These are phyloP conservation scores for Penicillium griseofulvum DNA, from an alignment of 2,329 filamentous ascomycete genomes.

Conservation along the genomic window DNA sequence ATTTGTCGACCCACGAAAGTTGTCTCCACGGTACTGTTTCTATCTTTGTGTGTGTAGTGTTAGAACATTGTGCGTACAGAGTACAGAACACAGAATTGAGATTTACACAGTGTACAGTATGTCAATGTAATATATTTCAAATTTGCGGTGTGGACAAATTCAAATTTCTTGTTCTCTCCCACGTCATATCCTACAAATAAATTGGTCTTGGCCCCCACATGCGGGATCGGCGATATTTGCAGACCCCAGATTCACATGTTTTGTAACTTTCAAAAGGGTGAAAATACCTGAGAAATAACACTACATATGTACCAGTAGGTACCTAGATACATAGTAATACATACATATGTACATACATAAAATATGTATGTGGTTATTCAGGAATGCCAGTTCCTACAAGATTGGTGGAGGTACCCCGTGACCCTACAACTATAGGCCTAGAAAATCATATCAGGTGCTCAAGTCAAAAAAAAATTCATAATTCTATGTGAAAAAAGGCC, in stretches of 20 bases:
- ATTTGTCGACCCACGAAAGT: slow-evolving; percentile 24
- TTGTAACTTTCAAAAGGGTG: neutral
- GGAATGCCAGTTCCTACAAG: too few relatives aligned
- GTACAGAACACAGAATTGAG: too few relatives aligned
- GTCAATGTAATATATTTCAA: neutral
- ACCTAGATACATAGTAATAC: too few relatives aligned
- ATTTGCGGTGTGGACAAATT: slow-evolving; percentile 4
- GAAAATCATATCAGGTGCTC: slow-evolving; percentile 1
- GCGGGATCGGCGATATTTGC: neutral
- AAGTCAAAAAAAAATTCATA: neutral
- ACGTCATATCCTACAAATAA: neutral
- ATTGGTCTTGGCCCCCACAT: neutral
- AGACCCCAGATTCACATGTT: neutral
- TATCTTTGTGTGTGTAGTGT: too few relatives aligned
- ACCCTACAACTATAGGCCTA: neutral
- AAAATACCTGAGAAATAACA: too few relatives aligned
- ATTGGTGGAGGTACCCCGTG: neutral
- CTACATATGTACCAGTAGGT: too few relatives aligned
- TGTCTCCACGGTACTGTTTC: slow-evolving; percentile 2
- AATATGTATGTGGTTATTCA: too few relatives aligned
- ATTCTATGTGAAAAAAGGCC: slow-evolving; percentile 1
- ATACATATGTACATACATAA: too few relatives aligned
- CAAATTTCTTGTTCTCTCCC: neutral
- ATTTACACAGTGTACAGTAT: too few relatives aligned
- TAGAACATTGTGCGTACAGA: too few relatives aligned